Conservation (phyloP, 768 basidiomycete species). For the Tephrocybe rancida region DNA sequence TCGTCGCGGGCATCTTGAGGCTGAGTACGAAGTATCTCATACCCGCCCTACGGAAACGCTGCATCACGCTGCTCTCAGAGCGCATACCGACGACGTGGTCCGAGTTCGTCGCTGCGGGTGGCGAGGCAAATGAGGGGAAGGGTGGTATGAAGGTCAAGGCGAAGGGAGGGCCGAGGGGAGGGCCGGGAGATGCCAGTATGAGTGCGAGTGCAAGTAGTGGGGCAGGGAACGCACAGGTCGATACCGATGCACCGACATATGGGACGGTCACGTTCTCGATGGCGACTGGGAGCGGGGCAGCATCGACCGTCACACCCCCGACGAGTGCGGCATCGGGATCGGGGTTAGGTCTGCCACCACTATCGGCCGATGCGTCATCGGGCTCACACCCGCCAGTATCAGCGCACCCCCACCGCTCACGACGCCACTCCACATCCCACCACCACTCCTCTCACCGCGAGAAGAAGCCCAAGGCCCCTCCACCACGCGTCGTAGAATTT, state of each 20-base stretch:
- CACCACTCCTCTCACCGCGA: not conserved
- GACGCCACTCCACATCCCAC: not conserved
- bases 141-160: slow-evolving; percentile 28
- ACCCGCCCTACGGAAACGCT: slow-evolving; percentile 50
- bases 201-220: not conserved
- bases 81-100: slow-evolving; percentile 42
- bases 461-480: not conserved
- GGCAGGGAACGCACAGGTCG: not conserved
- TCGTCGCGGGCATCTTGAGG: slow-evolving; percentile 57
- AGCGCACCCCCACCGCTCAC: not conserved
- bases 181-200: not conserved
- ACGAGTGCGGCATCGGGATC: not conserved
- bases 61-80: slow-evolving; percentile 46
- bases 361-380: not conserved
- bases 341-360: not conserved
- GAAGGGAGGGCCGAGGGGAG: not conserved
- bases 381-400: not conserved
- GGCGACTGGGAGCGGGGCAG: not conserved
- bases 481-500: not conserved
- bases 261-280: not conserved
- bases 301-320: not conserved
- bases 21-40: slow-evolving; percentile 68
- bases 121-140: not conserved
- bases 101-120: slow-evolving; percentile 18
- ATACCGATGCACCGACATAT: not conserved